Base-by-base conservation (phyloP, 2,329 filamentous ascomycete species). In the Aphanoascus verrucosus region DNA sequence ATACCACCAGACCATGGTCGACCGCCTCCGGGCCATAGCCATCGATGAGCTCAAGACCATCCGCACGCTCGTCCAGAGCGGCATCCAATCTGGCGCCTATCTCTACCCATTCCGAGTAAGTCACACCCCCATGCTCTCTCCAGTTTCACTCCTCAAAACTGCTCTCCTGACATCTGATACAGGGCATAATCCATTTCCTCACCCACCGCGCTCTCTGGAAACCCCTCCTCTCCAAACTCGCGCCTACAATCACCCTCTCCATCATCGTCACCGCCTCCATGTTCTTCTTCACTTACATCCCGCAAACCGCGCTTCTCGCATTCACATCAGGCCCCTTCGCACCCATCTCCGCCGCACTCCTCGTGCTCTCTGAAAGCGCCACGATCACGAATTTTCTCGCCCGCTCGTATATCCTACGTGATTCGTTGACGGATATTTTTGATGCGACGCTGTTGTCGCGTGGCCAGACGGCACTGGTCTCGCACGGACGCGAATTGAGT, bases 251-350 rank as follows among this genome's bases (percentile, higher is more conserved):
- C 49, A 76, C 78, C 1, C 77, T 95, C 1, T 88, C 86, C 12
- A 68, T 83, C 8, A 79, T 80, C 43, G 83, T 96, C 44, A 83
- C 90, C 1, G 75, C 76, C 9, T 75, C 80, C 67, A 94, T 96
- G 88, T 96, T 97, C 70, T 74, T 85, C 61, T 83, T 96, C 65
- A 86, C 89, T 47, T 96, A 95, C 67, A 65, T 83, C 7, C 91
- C 91, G 0, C 91, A 96, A 73, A 79, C 88, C 20, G 86, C 88
- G 0, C 69, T 95, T 12, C 78, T 95, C 43, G 78, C 88, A 49
- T 83, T 96, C 62, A 86, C 94, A 58, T 91, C 88, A 59, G 91
- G 91, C 0, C 90, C 80, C 45, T 64, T 86, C 7, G 83, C 80
- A 28, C 78, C 81, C 23, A 72, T 81, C 46, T 80, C 81, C 35